Conservation (phyloP, 257 asterid genomes). For the Solanum commersonii region DNA sequence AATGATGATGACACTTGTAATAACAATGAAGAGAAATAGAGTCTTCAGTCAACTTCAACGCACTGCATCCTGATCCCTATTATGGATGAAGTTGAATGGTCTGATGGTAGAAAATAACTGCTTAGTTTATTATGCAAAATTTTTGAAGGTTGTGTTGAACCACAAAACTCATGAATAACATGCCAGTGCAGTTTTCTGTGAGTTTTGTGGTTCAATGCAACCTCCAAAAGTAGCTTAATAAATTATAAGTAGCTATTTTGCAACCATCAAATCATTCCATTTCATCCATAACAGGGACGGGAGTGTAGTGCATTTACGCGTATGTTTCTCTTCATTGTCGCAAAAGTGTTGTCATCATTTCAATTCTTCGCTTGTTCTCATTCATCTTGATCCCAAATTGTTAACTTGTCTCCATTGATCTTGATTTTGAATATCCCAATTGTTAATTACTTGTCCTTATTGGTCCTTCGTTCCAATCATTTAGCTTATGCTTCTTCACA, state of each 20-base stretch:
- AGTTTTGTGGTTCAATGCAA: no score
- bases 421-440: background rate
- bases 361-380: background rate
- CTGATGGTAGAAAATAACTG: slow-evolving; percentile 24
- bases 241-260: slow-evolving; percentile 1
- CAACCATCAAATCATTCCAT: slow-evolving; percentile 31
- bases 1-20: background rate
- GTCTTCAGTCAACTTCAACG: no score
- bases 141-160: no score
- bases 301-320: background rate
- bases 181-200: no score
- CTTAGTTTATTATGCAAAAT: no score
- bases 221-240: no score
- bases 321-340: background rate
- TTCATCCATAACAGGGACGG: slow-evolving; percentile 13
- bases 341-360: background rate
- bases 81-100: slow-evolving; percentile 24
- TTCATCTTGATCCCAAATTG: background rate
- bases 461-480: background rate
- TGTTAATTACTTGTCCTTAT: background rate
- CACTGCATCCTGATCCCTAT: background rate
- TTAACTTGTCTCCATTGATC: background rate
- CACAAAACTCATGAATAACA: no score
- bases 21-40: no score
- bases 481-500: background rate